Evolutionary conservation across 2,329 filamentous ascomycete species (phyloP).

Genomic region (Monilinia fructicola): DNA sequence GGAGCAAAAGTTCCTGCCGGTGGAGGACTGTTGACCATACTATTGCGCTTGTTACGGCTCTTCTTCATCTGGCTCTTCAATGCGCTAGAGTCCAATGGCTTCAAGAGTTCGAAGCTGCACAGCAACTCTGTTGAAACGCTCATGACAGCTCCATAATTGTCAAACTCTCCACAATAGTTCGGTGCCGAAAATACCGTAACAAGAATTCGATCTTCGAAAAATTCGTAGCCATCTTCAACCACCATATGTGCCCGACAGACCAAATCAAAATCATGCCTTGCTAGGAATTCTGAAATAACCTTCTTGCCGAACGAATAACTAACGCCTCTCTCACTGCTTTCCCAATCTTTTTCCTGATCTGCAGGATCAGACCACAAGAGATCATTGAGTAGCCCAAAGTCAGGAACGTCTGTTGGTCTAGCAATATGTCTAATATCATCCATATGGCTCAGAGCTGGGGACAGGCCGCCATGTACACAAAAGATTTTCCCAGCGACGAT

Average conservation of each 20-base stretch:
- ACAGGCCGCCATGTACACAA: conserved; percentile 92
- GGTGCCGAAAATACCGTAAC: conserved; percentile 98
- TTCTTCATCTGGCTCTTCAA: conserved; percentile 99
- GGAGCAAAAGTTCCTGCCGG: conserved; percentile 30
- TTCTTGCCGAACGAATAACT: conserved; percentile 99
- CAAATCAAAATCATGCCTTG: conserved; percentile 92
- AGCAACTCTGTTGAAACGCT: conserved; percentile 90
- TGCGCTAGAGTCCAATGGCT: conserved; percentile 92
- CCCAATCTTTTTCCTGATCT: conserved; percentile 98
- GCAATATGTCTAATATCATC: conserved; percentile 97
- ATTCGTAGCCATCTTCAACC: conserved; percentile 98
- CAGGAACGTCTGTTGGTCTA: conserved; percentile 92
- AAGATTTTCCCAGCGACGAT: conserved; percentile 98
- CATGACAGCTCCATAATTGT: conserved; percentile 99
- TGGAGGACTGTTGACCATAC: conserved; percentile 92
- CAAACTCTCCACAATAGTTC: conserved; percentile 99
- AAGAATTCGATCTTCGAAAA: conserved; percentile 91
- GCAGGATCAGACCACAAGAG: conserved; percentile 96
- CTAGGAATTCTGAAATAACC: conserved; percentile 93
- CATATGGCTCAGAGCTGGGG: conserved; percentile 91
- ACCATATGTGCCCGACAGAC: conserved; percentile 99
- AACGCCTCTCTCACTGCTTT: conserved; percentile 93
- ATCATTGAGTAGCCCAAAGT: conserved; percentile 94
- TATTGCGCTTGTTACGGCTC: conserved; percentile 89
- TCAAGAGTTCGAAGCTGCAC: conserved; percentile 95